phyloP scores from a whole-genome alignment of 306 rosid genomes.

The Mucuna pruriens region DNA sequence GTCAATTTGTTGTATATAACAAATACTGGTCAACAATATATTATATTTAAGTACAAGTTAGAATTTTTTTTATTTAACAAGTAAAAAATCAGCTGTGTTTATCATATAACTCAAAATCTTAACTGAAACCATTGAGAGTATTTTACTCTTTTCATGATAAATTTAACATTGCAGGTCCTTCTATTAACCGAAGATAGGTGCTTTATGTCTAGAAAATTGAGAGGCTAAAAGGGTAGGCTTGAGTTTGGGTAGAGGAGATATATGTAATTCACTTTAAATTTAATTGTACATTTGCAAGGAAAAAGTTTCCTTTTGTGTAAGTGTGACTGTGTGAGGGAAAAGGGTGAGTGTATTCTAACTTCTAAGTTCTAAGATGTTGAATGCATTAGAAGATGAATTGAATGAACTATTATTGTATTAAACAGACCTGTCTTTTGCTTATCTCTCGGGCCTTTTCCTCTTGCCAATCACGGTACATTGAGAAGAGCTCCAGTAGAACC shows the following conservation, averaged over 20 bases:
- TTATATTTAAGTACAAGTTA: background rate
- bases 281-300: background rate
- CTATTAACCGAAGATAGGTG: background rate
- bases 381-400: constrained; percentile 1
- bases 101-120: constrained; percentile 17
- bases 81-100: background rate
- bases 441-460: constrained; percentile 69
- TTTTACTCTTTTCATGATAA: background rate
- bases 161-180: background rate
- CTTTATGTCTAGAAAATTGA: background rate
- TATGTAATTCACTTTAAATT: background rate
- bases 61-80: background rate
- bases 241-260: constrained; percentile 12
- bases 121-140: background rate
- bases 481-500: constrained; percentile 84
- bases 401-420: constrained; percentile 2
- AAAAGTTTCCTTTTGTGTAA: background rate
- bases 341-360: background rate
- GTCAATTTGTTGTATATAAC: background rate
- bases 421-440: constrained; percentile 79
- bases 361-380: constrained; percentile 23
- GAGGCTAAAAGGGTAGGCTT: constrained; percentile 9
- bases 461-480: constrained; percentile 81
- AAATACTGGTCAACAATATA: background rate
- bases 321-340: background rate